Conservation (phyloP, 2,329 filamentous ascomycete species). For the Thielaviopsis musarum region DNA sequence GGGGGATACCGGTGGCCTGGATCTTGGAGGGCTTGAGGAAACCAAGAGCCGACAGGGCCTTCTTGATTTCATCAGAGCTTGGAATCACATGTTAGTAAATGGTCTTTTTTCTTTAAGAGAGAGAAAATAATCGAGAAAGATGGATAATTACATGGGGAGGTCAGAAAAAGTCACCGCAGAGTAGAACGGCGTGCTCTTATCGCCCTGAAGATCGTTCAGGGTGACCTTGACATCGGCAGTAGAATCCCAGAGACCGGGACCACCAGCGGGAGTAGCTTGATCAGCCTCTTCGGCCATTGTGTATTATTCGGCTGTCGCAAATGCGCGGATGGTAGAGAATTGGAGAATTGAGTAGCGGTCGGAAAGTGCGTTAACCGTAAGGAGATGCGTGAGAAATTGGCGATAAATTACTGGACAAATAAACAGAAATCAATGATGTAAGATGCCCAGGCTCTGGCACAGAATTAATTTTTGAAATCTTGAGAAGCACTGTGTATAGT, state of each 20-base stretch:
- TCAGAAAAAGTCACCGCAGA: conserved; percentile 75
- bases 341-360: not conserved
- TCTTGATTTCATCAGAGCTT: conserved; percentile 41
- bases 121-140: not conserved
- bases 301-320: conserved; percentile 15
- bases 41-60: conserved; percentile 63
- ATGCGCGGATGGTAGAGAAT: conserved; percentile 12
- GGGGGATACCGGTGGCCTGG: conserved; percentile 81
- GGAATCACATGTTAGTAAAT: conserved; percentile 6
- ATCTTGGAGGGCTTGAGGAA: conserved; percentile 96
- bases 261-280: conserved; percentile 23
- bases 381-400: not conserved
- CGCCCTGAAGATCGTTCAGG: conserved; percentile 72
- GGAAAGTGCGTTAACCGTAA: not conserved
- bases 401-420: not conserved
- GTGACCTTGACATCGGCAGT: conserved; percentile 86
- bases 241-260: conserved; percentile 47
- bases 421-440: not conserved
- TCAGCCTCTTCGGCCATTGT: conserved; percentile 20
- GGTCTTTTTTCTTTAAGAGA: not conserved
- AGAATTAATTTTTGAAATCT: not conserved
- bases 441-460: not conserved
- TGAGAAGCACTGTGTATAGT: too few species aligned
- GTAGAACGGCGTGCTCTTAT: conserved; percentile 73
- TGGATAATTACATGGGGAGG: conserved; percentile 52